These are phyloP conservation scores for Pseudotsuga menziesii DNA, from an alignment of 75 land plant species.

Conservation along the genomic window DNA sequence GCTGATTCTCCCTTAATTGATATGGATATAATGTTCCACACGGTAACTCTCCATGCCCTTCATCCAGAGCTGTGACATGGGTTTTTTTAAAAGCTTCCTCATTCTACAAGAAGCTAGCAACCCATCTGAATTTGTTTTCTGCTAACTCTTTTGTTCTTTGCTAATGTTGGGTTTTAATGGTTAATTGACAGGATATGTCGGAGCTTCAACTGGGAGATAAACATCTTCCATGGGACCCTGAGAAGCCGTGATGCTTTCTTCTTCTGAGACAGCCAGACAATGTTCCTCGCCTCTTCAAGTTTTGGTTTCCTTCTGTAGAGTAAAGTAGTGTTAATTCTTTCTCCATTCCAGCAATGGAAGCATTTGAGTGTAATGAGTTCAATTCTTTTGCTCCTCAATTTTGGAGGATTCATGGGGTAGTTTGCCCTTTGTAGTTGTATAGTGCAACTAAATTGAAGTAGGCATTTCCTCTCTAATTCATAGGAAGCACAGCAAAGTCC, in stretches of 20 bases:
- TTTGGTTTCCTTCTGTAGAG: not conserved
- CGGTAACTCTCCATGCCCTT: slow-evolving; percentile 2
- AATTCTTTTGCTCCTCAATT: no score
- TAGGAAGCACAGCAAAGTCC: not conserved
- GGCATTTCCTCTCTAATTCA: not conserved
- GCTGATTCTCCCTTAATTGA: slow-evolving; percentile 13
- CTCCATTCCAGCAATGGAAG: not conserved
- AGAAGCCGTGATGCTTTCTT: slow-evolving; percentile 1
- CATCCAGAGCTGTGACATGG: not conserved
- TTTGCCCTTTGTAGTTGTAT: not conserved
- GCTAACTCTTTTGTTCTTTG: not conserved
- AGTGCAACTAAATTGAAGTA: not conserved
- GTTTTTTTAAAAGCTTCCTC: not conserved
- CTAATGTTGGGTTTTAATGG: not conserved
- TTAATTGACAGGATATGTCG: not conserved
- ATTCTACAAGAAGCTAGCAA: not conserved
- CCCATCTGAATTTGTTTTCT: not conserved
- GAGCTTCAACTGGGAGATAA: not conserved
- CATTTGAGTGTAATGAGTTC: not conserved
- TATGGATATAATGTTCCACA: slow-evolving; percentile 4
- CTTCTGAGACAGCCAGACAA: not conserved
- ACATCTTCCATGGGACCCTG: not conserved
- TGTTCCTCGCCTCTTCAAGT: not conserved
- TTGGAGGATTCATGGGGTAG: no score
- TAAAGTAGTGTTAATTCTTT: slow-evolving; percentile 5